phyloP scores from a whole-genome alignment of 1,284 basidiomycete genomes.

The Trichosporon coremiiforme region DNA sequence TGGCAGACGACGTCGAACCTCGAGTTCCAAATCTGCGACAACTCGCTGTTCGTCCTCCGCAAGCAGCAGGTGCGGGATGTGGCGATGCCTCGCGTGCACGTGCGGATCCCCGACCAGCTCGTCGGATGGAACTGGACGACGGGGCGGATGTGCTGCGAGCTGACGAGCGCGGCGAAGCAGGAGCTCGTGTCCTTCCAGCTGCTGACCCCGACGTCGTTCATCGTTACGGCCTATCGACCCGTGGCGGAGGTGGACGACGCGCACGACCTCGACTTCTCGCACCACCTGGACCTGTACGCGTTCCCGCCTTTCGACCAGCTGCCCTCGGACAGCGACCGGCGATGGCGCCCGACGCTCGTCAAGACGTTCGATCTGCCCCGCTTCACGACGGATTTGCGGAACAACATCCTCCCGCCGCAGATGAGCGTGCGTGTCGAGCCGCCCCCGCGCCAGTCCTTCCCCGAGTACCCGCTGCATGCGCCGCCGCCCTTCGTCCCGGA shows the following conservation, averaged over 20 bases:
- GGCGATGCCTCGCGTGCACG: neutral
- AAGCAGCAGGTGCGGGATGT: slow-evolving; percentile 12
- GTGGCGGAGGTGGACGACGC: slow-evolving; percentile 33
- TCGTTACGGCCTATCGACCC: slow-evolving; percentile 45
- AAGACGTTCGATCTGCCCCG: slow-evolving; percentile 46
- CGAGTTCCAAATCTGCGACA: slow-evolving; percentile 55
- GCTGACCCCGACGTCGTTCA: slow-evolving; percentile 46
- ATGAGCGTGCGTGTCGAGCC: slow-evolving; percentile 52
- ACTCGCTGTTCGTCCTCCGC: slow-evolving; percentile 50
- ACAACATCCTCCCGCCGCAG: slow-evolving; percentile 40
- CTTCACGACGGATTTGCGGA: slow-evolving; percentile 38
- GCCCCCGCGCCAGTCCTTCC: slow-evolving; percentile 49
- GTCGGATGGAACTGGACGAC: slow-evolving; percentile 55
- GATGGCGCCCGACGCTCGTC: slow-evolving; percentile 39
- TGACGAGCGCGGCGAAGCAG: slow-evolving; percentile 35
- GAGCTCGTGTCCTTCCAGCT: slow-evolving; percentile 49
- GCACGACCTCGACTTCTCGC: slow-evolving; percentile 40
- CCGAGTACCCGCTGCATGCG: slow-evolving; percentile 39
- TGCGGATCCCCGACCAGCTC: slow-evolving; percentile 34
- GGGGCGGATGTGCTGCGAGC: slow-evolving; percentile 38
- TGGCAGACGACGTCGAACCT: slow-evolving; percentile 30
- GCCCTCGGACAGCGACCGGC: slow-evolving; percentile 34
- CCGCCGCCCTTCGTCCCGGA: slow-evolving; percentile 46
- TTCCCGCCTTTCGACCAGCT: slow-evolving; percentile 1
- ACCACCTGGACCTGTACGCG: slow-evolving; percentile 46